phyloP scores from a whole-genome alignment of 148 eudicot genomes.

The Rhododendron vialii region DNA sequence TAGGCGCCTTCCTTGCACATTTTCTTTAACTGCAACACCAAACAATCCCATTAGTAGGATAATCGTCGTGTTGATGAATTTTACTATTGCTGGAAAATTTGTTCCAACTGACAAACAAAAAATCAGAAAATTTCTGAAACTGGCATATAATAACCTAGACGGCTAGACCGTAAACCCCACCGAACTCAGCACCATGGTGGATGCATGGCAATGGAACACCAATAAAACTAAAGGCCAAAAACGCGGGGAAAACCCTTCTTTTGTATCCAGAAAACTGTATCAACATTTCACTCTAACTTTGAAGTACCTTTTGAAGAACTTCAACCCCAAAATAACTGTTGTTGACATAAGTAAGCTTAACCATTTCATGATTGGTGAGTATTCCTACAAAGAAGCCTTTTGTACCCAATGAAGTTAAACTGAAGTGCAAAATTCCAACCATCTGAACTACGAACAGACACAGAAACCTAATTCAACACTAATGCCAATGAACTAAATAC shows the following conservation, averaged over 20 bases:
- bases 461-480: background rate
- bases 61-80: background rate
- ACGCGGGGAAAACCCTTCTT: background rate
- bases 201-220: background rate
- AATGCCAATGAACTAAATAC: background rate
- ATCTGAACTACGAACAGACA: background rate
- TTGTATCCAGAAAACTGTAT: background rate
- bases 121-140: background rate
- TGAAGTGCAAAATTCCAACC: background rate
- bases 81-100: background rate
- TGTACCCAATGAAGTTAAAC: background rate
- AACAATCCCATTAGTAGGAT: conserved; percentile 11
- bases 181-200: background rate
- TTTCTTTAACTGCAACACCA: conserved; percentile 60
- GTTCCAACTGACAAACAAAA: background rate
- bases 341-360: background rate
- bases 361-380: background rate
- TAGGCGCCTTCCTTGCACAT: conserved; percentile 94
- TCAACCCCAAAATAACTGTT: background rate
- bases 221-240: background rate
- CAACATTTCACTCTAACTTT: background rate
- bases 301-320: background rate
- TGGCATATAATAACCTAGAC: background rate
- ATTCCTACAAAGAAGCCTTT: background rate
- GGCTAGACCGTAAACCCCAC: background rate